Evolutionary conservation across 192 early-diverging fungal species (phyloP).

Genomic region (Entomortierella lignicola): DNA sequence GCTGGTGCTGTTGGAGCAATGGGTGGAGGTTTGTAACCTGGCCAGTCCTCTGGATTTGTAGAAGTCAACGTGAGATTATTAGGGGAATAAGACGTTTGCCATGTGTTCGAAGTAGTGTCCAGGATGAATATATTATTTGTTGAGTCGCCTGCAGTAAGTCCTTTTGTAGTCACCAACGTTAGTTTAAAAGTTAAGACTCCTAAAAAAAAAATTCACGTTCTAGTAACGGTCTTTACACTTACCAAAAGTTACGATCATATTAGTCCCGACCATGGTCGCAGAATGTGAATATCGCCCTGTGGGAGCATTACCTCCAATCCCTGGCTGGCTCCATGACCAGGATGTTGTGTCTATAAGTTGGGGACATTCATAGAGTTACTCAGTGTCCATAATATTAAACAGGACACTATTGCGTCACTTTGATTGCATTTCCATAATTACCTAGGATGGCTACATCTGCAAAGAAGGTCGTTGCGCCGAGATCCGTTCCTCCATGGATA

Average conservation of each 20-base stretch:
- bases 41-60: constrained; percentile 50
- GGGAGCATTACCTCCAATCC: constrained; percentile 35
- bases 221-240: too few relatives aligned
- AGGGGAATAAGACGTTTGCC: constrained; percentile 42
- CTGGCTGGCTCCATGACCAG: constrained; percentile 49
- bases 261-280: constrained; percentile 43
- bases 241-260: constrained; percentile 44
- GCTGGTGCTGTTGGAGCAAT: background rate
- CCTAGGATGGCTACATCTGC: constrained; percentile 45
- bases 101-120: constrained; percentile 35
- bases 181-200: too few relatives aligned
- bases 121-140: constrained; percentile 43
- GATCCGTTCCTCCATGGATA: constrained; percentile 45
- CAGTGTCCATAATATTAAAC: too few relatives aligned
- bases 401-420: background rate
- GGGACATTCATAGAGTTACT: too few relatives aligned
- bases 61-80: constrained; percentile 31
- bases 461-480: constrained; percentile 30
- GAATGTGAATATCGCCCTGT: constrained; percentile 50
- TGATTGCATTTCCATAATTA: constrained; percentile 9
- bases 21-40: constrained; percentile 51
- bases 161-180: too few relatives aligned
- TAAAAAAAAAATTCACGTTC: too few relatives aligned
- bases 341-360: constrained; percentile 35
- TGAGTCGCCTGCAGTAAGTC: constrained; percentile 42